These are phyloP conservation scores for Mikania micrantha DNA, from an alignment of 129 eudicot species.

Conservation along the genomic window DNA sequence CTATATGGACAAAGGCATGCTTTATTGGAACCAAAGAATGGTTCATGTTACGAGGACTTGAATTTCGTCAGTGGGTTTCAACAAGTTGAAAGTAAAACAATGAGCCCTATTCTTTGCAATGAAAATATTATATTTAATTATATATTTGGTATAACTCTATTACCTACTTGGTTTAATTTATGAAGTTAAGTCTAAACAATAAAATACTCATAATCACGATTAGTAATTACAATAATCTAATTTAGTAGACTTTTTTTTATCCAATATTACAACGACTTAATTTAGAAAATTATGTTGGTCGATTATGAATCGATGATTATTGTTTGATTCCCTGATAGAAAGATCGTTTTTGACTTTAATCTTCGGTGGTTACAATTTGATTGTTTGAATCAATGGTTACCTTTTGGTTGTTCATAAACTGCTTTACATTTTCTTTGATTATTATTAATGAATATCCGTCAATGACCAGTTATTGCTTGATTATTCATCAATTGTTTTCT, in stretches of 20 bases:
- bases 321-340: too few species aligned
- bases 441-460: too few species aligned
- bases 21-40: constrained; percentile 4
- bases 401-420: too few species aligned
- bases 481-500: too few species aligned
- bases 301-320: too few species aligned
- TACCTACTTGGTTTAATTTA: too few species aligned
- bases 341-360: too few species aligned
- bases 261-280: not conserved
- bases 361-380: too few species aligned
- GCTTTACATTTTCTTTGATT: too few species aligned
- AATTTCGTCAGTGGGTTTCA: constrained; percentile 10
- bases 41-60: not conserved
- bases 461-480: too few species aligned
- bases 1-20: not conserved
- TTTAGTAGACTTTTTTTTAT: not conserved
- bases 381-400: too few species aligned
- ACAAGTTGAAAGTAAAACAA: constrained; percentile 22
- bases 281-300: too few species aligned
- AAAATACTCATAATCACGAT: not conserved
- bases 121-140: not conserved
- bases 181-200: not conserved
- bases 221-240: not conserved
- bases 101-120: constrained; percentile 13
- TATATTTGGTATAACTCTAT: not conserved